Conservation (phyloP, 164 flowering plant genomes). For the Sedum album region DNA sequence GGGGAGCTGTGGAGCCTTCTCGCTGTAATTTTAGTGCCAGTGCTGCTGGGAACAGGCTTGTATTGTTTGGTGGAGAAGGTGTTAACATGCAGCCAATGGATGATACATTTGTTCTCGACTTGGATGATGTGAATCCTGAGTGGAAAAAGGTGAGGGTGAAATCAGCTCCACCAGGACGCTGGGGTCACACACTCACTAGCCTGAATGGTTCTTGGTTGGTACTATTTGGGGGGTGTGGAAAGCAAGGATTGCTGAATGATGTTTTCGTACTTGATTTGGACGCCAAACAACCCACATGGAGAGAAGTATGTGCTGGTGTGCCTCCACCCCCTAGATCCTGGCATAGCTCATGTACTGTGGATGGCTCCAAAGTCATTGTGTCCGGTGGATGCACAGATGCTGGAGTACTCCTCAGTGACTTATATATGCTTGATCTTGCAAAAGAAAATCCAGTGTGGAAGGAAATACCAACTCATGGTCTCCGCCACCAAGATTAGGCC, state of each 20-base stretch:
- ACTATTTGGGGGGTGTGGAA: conserved; percentile 83
- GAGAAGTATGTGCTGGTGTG: conserved; percentile 55
- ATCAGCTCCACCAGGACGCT: conserved; percentile 80
- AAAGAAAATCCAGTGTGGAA: conserved; percentile 67
- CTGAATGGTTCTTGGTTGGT: conserved; percentile 73
- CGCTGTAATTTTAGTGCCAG: conserved; percentile 88
- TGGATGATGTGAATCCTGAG: conserved; percentile 57
- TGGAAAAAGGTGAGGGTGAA: conserved; percentile 62
- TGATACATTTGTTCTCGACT: conserved; percentile 80
- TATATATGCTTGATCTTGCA: conserved; percentile 58
- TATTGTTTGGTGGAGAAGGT: conserved; percentile 86
- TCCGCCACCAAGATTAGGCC: conserved; percentile 78
- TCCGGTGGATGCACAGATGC: conserved; percentile 90
- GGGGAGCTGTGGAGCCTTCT: conserved; percentile 78
- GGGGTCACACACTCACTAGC: conserved; percentile 87
- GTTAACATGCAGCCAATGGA: conserved; percentile 83
- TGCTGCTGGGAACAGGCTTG: conserved; percentile 79
- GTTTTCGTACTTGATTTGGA: conserved; percentile 81
- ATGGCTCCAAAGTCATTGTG: conserved; percentile 72
- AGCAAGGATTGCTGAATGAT: conserved; percentile 75
- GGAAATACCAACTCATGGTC: conserved; percentile 66
- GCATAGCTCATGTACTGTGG: conserved; percentile 87
- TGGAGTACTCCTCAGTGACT: conserved; percentile 75
- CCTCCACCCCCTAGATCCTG: conserved; percentile 84
- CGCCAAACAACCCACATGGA: conserved; percentile 83